A percentile compares a stretch with the other conserved stretches of the same genome.
phyloP scores from a whole-genome alignment of 2,329 filamentous ascomycete species.

The Neofusicoccum kwambonambiense region DNA sequence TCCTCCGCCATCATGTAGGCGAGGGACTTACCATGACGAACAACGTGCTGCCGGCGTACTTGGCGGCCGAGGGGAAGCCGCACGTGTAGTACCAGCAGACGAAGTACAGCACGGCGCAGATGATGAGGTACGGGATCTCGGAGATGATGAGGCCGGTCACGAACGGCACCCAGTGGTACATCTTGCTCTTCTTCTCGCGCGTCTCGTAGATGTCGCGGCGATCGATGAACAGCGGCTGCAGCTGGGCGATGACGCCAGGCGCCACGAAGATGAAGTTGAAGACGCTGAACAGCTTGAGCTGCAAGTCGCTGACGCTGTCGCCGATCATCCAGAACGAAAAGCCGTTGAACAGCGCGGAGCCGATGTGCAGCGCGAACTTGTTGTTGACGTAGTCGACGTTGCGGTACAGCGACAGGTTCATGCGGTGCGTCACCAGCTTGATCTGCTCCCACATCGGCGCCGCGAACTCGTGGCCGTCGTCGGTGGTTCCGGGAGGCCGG shows the following conservation, averaged over 20 bases:
- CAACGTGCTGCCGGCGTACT: conserved; percentile 48
- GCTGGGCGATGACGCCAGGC: conserved; percentile 36
- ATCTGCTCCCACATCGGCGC: conserved; percentile 31
- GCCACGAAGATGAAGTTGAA: conserved; percentile 35
- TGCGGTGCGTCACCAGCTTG: conserved; percentile 35
- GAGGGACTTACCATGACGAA: conserved; percentile 26
- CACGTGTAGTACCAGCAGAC: conserved; percentile 36
- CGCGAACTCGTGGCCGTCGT: conserved; percentile 43
- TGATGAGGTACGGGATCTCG: conserved; percentile 47
- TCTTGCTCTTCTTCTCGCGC: conserved; percentile 20
- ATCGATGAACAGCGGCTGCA: conserved; percentile 47
- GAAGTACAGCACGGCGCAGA: conserved; percentile 51
- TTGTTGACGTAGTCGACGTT: conserved; percentile 64
- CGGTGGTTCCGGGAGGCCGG: conserved; percentile 36
- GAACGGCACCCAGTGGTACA: conserved; percentile 20
- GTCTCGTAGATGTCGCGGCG: conserved; percentile 26
- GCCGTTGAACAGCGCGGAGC: conserved; percentile 25
- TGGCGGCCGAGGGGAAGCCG: conserved; percentile 44
- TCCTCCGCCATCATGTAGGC: not conserved
- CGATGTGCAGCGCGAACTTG: conserved; percentile 54
- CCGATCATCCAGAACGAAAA: conserved; percentile 19
- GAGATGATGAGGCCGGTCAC: conserved; percentile 37
- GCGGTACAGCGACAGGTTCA: conserved; percentile 58
- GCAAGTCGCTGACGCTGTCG: conserved; percentile 13
- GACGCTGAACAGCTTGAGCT: conserved; percentile 31